phyloP scores from a whole-genome alignment of 148 eudicot species.

The Rhododendron ovatum region DNA sequence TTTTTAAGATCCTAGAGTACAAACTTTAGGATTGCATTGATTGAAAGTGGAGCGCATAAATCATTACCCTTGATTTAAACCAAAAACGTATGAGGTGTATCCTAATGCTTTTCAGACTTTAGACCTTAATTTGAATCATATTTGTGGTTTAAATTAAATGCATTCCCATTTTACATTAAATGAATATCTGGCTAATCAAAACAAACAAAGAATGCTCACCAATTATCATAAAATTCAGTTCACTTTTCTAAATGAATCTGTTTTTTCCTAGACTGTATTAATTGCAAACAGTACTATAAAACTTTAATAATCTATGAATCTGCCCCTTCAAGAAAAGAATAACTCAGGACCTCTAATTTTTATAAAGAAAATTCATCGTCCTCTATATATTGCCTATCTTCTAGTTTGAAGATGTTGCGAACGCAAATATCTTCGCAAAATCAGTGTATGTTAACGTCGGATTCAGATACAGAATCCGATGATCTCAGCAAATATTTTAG shows the following conservation, averaged over 20 bases:
- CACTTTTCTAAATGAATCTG: background rate
- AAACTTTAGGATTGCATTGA: too few relatives aligned
- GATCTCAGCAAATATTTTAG: background rate
- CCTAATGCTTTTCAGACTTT: background rate
- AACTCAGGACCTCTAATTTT: background rate
- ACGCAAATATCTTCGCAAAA: background rate
- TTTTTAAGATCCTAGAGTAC: too few relatives aligned
- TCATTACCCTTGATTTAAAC: background rate
- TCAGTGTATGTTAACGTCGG: background rate
- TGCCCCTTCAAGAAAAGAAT: background rate
- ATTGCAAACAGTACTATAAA: background rate
- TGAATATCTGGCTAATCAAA: background rate
- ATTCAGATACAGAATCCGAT: constrained; percentile 3
- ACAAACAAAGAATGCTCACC: background rate
- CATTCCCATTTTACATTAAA: background rate
- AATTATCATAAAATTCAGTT: background rate
- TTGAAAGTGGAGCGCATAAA: too few relatives aligned
- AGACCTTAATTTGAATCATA: background rate
- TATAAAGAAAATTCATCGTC: background rate
- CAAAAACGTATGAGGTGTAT: background rate
- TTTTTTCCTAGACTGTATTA: background rate
- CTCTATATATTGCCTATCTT: background rate
- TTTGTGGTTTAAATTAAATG: background rate
- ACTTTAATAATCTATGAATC: background rate
- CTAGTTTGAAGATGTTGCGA: background rate